phyloP scores from a whole-genome alignment of 495 filamentous ascomycete species.

The Penicillium bovifimosum region DNA sequence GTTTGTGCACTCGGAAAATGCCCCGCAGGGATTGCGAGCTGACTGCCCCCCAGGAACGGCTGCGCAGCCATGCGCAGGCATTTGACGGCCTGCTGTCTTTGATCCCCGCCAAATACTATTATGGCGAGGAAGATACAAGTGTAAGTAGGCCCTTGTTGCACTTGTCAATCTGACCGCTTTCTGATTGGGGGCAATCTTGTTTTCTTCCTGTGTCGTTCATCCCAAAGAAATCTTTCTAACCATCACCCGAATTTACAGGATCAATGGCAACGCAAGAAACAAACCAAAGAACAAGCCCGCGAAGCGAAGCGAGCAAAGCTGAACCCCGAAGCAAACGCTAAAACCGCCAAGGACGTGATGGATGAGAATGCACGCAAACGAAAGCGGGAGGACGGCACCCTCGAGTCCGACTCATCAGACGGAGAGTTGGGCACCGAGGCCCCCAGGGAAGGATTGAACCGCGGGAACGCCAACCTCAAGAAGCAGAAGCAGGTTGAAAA shows the following conservation, averaged over 20 bases:
- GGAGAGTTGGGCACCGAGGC: constrained; percentile 41
- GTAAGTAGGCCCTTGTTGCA: constrained; percentile 51
- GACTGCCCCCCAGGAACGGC: constrained; percentile 55
- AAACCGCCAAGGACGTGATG: constrained; percentile 78
- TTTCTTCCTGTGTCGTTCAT: constrained; percentile 1
- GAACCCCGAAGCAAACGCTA: constrained; percentile 66
- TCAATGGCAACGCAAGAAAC: constrained; percentile 84
- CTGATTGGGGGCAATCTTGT: constrained; percentile 3
- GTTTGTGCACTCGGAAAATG: constrained; percentile 26
- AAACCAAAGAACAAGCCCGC: constrained; percentile 75
- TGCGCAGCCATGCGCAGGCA: constrained; percentile 76
- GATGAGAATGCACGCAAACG: constrained; percentile 74
- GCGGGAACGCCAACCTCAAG: constrained; percentile 31
- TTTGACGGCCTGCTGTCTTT: constrained; percentile 89
- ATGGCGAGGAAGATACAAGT: constrained; percentile 68
- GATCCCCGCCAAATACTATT: constrained; percentile 90
- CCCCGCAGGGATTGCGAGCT: constrained; percentile 5
- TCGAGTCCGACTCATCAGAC: constrained; percentile 36
- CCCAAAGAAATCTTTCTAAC: constrained; percentile 30
- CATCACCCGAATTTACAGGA: constrained; percentile 47
- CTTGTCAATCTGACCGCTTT: not conserved
- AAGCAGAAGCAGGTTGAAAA: constrained; percentile 22
- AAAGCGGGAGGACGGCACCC: constrained; percentile 50
- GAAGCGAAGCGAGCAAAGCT: constrained; percentile 77
- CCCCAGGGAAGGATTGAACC: constrained; percentile 38